Evolutionary conservation across 495 filamentous ascomycete genomes (phyloP).

Genomic region (Sporormia fimetaria): DNA sequence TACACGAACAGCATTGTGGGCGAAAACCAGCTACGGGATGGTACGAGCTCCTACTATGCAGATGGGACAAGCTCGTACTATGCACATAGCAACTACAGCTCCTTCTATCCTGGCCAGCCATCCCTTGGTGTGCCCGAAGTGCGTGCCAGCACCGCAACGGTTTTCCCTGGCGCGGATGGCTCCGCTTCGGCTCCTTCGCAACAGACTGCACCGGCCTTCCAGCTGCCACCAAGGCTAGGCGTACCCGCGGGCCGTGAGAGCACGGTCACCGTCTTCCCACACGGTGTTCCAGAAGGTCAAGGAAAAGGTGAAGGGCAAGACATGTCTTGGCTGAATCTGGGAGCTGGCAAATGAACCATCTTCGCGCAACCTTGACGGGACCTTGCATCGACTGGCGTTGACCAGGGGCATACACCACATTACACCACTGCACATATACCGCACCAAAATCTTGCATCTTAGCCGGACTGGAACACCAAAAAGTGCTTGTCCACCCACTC

Average conservation of each 20-base stretch:
- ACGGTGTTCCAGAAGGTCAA: slow-evolving; percentile 20
- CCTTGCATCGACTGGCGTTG: slow-evolving; percentile 4
- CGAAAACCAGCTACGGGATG: slow-evolving; percentile 13
- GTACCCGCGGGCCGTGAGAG: slow-evolving; percentile 28
- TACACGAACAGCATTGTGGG: slow-evolving; percentile 44
- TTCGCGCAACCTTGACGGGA: slow-evolving; percentile 1
- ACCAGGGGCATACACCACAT: no score
- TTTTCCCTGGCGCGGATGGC: slow-evolving; percentile 26
- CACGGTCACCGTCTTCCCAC: slow-evolving; percentile 32
- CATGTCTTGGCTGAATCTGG: slow-evolving; percentile 36
- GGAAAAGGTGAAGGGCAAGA: slow-evolving; percentile 21
- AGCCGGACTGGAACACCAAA: slow-evolving; percentile 1
- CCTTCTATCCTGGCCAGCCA: slow-evolving; percentile 13
- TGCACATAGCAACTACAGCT: slow-evolving; percentile 16
- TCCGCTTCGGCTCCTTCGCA: neutral
- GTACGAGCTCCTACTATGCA: slow-evolving; percentile 26
- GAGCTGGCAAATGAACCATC: slow-evolving; percentile 16
- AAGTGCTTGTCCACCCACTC: slow-evolving; percentile 10
- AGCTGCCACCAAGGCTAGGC: slow-evolving; percentile 1
- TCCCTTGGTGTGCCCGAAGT: slow-evolving; percentile 15
- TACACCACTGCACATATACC: no score
- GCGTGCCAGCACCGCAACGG: slow-evolving; percentile 30
- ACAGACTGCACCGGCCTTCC: neutral
- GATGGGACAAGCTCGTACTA: slow-evolving; percentile 23
- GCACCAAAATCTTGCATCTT: neutral